A percentile compares a stretch with the other conserved stretches of the same genome.
Conservation (phyloP, 163 green algal species). For the Prototheca stagnorum region DNA sequence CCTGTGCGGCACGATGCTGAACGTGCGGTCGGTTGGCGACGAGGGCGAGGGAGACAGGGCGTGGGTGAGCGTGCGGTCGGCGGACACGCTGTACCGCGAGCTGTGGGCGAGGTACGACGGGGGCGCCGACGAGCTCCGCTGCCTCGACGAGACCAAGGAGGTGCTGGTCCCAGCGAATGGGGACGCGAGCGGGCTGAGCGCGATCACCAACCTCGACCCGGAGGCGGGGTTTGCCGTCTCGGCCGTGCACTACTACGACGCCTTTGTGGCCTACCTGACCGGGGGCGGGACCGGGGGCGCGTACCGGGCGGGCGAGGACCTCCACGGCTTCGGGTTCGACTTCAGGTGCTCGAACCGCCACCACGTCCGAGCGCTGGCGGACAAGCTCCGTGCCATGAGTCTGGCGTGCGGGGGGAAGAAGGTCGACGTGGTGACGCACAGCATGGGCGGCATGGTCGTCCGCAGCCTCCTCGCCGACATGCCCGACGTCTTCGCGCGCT, state of each 20-base stretch:
- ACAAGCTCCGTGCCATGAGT: constrained; percentile 8
- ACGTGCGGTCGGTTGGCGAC: neutral
- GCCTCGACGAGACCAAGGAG: constrained; percentile 4
- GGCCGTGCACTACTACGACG: constrained; percentile 29
- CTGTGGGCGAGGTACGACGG: constrained; percentile 15
- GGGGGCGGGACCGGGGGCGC: constrained; percentile 1
- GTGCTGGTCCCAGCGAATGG: constrained; percentile 7
- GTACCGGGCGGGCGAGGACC: constrained; percentile 21
- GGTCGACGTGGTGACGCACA: constrained; percentile 32
- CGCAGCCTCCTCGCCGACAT: constrained; percentile 20
- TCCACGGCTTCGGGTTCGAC: constrained; percentile 39
- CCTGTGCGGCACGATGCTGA: constrained; percentile 11
- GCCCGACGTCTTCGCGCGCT: constrained; percentile 10
- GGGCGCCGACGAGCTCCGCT: neutral
- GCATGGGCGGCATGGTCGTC: constrained; percentile 35
- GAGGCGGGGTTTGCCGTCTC: constrained; percentile 2
- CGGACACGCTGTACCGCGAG: constrained; percentile 11
- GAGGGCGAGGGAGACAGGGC: constrained; percentile 1
- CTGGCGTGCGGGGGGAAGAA: constrained; percentile 3
- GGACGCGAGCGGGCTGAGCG: constrained; percentile 13
- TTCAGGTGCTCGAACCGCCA: constrained; percentile 27
- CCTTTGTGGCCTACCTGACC: constrained; percentile 23
- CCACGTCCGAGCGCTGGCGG: constrained; percentile 11
- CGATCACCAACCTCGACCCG: constrained; percentile 16
- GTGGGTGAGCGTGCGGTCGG: constrained; percentile 10